phyloP scores from a whole-genome alignment of 768 basidiomycete species.

The Heimioporus sp. region DNA sequence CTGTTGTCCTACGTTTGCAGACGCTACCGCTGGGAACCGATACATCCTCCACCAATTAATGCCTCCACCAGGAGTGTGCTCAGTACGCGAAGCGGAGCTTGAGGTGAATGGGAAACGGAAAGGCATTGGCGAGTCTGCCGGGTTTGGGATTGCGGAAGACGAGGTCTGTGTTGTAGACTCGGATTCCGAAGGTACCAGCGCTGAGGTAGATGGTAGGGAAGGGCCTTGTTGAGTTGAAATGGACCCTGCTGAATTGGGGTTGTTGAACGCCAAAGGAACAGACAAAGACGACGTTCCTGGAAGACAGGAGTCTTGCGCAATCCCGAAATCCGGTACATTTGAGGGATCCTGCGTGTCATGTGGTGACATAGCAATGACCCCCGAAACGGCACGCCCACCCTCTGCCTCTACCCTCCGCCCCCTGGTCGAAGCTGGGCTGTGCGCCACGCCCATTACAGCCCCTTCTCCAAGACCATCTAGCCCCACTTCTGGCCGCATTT shows the following conservation, averaged over 20 bases:
- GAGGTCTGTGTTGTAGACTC: not conserved
- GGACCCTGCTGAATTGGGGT: slow-evolving; percentile 7
- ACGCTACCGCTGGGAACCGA: slow-evolving; percentile 69
- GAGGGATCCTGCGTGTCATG: slow-evolving; percentile 17
- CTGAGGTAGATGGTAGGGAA: slow-evolving; percentile 2
- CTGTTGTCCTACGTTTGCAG: slow-evolving; percentile 29
- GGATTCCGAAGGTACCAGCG: slow-evolving; percentile 1
- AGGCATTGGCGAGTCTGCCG: slow-evolving; percentile 25
- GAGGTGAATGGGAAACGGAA: slow-evolving; percentile 28
- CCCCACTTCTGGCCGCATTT: not conserved
- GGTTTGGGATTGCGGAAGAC: slow-evolving; percentile 6
- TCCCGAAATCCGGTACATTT: slow-evolving; percentile 17
- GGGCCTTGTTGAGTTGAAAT: not conserved
- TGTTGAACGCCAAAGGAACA: slow-evolving; percentile 4
- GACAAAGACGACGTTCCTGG: slow-evolving; percentile 13
- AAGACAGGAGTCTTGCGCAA: slow-evolving; percentile 10
- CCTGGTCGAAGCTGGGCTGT: slow-evolving; percentile 20
- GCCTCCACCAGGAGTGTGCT: slow-evolving; percentile 40
- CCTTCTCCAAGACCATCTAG: slow-evolving; percentile 8
- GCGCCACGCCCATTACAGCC: slow-evolving; percentile 14
- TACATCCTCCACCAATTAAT: slow-evolving; percentile 85
- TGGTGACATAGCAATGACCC: slow-evolving; percentile 21
- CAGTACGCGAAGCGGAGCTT: slow-evolving; percentile 34
- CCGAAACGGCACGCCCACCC: slow-evolving; percentile 20
- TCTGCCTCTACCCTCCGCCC: slow-evolving; percentile 19